A percentile compares a stretch with the other conserved stretches of the same genome.
Evolutionary conservation across 169 alveolate species (phyloP).

Genomic region (Plasmodium gaboni): DNA sequence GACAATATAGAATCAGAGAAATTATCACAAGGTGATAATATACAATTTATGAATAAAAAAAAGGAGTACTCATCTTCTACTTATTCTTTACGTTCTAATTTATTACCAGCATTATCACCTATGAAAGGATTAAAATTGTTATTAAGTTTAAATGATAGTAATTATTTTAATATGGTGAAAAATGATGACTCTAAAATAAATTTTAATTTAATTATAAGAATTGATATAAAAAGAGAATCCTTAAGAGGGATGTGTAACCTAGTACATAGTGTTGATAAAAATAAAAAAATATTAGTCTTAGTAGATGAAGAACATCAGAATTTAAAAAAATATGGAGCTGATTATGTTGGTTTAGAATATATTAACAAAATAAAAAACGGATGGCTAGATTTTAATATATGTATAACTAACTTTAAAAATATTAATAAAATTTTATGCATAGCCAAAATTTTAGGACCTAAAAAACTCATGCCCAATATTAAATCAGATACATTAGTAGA

Average conservation of each 20-base stretch:
- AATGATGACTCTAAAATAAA: conserved; percentile 12
- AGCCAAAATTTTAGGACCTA: conserved; percentile 94
- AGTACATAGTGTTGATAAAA: conserved; percentile 58
- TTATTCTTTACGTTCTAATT: background rate
- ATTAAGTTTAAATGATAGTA: conserved; percentile 14
- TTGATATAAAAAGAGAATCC: conserved; percentile 71
- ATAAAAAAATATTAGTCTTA: conserved; percentile 45
- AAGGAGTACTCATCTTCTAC: background rate
- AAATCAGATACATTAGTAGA: conserved; percentile 88
- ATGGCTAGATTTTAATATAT: conserved; percentile 91
- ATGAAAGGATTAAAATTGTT: conserved; percentile 58
- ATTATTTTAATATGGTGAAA: background rate
- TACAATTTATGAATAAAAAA: background rate
- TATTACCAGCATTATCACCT: conserved; percentile 50
- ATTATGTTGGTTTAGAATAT: conserved; percentile 83
- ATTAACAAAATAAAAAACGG: conserved; percentile 86
- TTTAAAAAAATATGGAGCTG: conserved; percentile 79
- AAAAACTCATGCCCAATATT: conserved; percentile 93
- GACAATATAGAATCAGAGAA: background rate
- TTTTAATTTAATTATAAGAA: conserved; percentile 43
- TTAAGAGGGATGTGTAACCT: conserved; percentile 70
- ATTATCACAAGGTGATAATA: background rate
- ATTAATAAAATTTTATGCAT: conserved; percentile 89
- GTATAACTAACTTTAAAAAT: conserved; percentile 88
- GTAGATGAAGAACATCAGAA: conserved; percentile 42